Evolutionary conservation across 805 yeast species (phyloP).

Genomic region (Candida sonorensis): DNA sequence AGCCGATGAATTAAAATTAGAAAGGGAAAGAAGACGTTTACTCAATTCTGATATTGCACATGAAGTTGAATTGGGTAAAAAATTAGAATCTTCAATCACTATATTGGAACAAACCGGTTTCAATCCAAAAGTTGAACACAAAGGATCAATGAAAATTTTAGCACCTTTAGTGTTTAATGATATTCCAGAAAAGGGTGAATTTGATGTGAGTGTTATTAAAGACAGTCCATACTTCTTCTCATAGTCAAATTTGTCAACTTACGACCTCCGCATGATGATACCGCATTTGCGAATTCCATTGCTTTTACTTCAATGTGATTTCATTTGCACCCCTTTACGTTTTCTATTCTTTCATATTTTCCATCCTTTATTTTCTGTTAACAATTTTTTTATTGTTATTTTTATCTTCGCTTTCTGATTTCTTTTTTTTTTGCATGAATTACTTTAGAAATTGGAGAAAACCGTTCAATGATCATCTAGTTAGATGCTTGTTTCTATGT

Average conservation of each 20-base stretch:
- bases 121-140: slow-evolving; percentile 13
- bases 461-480: too few species aligned
- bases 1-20: slow-evolving; percentile 69
- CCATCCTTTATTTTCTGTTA: too few species aligned
- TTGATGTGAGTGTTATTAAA: slow-evolving; percentile 68
- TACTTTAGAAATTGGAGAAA: too few species aligned
- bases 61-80: slow-evolving; percentile 40
- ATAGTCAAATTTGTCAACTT: slow-evolving; percentile 4
- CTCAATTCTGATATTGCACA: slow-evolving; percentile 46
- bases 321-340: not conserved
- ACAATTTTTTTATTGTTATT: too few species aligned
- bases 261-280: not conserved
- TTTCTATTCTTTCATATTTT: not conserved
- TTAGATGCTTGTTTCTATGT: too few species aligned
- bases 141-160: slow-evolving; percentile 35
- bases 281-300: not conserved
- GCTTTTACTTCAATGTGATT: too few species aligned
- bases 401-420: too few species aligned
- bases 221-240: slow-evolving; percentile 76
- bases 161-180: slow-evolving; percentile 67
- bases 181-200: slow-evolving; percentile 74
- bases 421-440: too few species aligned
- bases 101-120: slow-evolving; percentile 32
- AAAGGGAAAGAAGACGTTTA: slow-evolving; percentile 52
- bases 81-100: slow-evolving; percentile 66